These are phyloP conservation scores for Nakazawaea ishiwadae DNA, from an alignment of 805 yeast species.

Conservation along the genomic window DNA sequence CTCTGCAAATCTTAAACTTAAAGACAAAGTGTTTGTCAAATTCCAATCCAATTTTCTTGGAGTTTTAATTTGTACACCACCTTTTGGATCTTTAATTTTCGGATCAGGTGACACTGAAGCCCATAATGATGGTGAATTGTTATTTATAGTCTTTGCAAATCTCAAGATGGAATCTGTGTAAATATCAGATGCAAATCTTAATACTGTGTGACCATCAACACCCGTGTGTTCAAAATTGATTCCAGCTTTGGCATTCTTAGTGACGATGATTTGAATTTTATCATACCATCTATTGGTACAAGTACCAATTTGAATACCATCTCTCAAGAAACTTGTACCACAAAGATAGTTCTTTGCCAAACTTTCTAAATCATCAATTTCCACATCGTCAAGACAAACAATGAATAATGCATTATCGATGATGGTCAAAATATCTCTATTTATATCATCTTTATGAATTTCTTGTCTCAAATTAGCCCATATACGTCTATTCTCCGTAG, in stretches of 20 bases:
- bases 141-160: slow-evolving; percentile 80
- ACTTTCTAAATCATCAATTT: slow-evolving; percentile 55
- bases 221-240: slow-evolving; percentile 93
- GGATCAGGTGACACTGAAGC: slow-evolving; percentile 45
- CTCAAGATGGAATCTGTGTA: slow-evolving; percentile 87
- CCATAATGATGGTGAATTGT: slow-evolving; percentile 73
- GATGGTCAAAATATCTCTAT: slow-evolving; percentile 66
- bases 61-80: slow-evolving; percentile 51
- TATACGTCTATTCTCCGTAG: slow-evolving; percentile 82
- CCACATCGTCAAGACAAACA: slow-evolving; percentile 77
- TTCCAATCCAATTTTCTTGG: slow-evolving; percentile 91
- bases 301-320: slow-evolving; percentile 90
- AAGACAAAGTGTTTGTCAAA: slow-evolving; percentile 68
- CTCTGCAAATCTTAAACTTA: slow-evolving; percentile 85
- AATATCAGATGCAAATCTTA: slow-evolving; percentile 82
- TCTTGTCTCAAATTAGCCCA: slow-evolving; percentile 76
- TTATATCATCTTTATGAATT: slow-evolving; percentile 38
- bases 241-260: slow-evolving; percentile 88
- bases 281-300: slow-evolving; percentile 96
- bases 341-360: slow-evolving; percentile 83
- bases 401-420: slow-evolving; percentile 81
- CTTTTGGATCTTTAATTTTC: slow-evolving; percentile 33
- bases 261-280: slow-evolving; percentile 80
- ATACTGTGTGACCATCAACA: slow-evolving; percentile 92
- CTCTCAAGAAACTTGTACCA: slow-evolving; percentile 72